phyloP scores from a whole-genome alignment of 2,329 filamentous ascomycete species.

The Sporothrix phasma region DNA sequence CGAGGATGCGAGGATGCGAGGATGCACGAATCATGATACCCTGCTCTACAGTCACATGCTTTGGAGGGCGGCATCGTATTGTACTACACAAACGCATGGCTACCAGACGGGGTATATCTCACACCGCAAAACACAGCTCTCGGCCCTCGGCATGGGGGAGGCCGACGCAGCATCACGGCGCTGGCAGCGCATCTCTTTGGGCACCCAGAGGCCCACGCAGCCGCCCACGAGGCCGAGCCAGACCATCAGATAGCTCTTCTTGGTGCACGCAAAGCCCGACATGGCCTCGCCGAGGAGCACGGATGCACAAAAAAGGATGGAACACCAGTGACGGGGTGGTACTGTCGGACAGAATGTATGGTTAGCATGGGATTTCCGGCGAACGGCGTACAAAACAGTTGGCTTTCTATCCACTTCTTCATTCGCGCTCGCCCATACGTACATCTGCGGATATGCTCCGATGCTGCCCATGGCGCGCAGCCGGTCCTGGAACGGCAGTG shows the following conservation, averaged over 20 bases:
- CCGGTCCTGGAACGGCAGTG: slow-evolving; percentile 50
- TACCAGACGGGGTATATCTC: background rate
- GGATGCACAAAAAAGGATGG: slow-evolving; percentile 89
- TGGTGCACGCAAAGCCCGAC: slow-evolving; percentile 50
- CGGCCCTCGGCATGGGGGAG: background rate
- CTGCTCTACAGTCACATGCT: background rate
- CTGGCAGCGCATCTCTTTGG: slow-evolving; percentile 50
- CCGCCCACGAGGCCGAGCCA: slow-evolving; percentile 86
- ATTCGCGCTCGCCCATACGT: slow-evolving; percentile 32
- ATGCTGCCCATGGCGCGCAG: slow-evolving; percentile 54
- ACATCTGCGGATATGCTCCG: slow-evolving; percentile 67
- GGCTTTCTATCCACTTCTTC: background rate
- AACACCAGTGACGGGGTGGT: slow-evolving; percentile 70
- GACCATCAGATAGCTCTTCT: slow-evolving; percentile 65
- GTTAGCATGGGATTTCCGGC: background rate
- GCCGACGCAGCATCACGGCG: background rate
- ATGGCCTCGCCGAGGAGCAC: slow-evolving; percentile 79
- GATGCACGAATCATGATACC: slow-evolving; percentile 6
- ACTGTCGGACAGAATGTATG: slow-evolving; percentile 36
- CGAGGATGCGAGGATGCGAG: background rate
- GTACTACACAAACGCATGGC: background rate
- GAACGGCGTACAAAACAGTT: background rate
- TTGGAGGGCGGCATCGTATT: background rate
- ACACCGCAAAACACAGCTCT: background rate
- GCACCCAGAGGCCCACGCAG: slow-evolving; percentile 68